Conservation (phyloP, 306 rosid genomes). For the Fagus sylvatica region DNA sequence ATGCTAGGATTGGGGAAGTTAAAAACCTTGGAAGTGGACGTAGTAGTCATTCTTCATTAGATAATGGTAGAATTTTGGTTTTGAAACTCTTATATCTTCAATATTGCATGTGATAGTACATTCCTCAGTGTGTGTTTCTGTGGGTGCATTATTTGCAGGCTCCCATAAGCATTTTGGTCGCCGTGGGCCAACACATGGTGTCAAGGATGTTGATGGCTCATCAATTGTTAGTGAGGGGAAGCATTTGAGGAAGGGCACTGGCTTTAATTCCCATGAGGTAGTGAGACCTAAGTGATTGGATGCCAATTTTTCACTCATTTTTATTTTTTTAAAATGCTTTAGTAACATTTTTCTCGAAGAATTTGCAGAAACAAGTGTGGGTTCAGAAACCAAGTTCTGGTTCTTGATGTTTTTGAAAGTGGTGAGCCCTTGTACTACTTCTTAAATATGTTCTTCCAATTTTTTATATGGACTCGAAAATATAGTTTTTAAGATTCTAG, state of each 20-base stretch:
- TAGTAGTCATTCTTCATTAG: slow-evolving; percentile 42
- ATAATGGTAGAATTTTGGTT: slow-evolving; percentile 50
- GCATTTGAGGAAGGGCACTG: slow-evolving; percentile 49
- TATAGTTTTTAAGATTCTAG: neutral
- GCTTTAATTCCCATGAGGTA: slow-evolving; percentile 74
- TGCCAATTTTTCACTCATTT: neutral
- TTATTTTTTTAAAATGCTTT: neutral
- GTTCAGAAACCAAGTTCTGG: slow-evolving; percentile 82
- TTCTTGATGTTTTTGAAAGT: slow-evolving; percentile 40
- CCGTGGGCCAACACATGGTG: slow-evolving; percentile 47
- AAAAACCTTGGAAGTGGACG: slow-evolving; percentile 42
- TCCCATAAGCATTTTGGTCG: slow-evolving; percentile 59
- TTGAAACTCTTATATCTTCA: slow-evolving; percentile 12
- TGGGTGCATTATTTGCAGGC: slow-evolving; percentile 36
- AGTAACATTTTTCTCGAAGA: slow-evolving; percentile 8
- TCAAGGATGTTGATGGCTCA: slow-evolving; percentile 58
- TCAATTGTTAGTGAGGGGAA: slow-evolving; percentile 57
- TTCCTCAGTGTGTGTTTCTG: neutral
- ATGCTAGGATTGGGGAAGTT: slow-evolving; percentile 43
- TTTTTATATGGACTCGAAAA: neutral
- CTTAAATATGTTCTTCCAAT: neutral
- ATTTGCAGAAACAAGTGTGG: slow-evolving; percentile 83
- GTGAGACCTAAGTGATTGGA: slow-evolving; percentile 22
- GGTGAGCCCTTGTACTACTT: slow-evolving; percentile 44
- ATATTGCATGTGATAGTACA: neutral